Base-by-base conservation (phyloP, 2,329 filamentous ascomycete genomes). In the Bretziella fagacearum region DNA sequence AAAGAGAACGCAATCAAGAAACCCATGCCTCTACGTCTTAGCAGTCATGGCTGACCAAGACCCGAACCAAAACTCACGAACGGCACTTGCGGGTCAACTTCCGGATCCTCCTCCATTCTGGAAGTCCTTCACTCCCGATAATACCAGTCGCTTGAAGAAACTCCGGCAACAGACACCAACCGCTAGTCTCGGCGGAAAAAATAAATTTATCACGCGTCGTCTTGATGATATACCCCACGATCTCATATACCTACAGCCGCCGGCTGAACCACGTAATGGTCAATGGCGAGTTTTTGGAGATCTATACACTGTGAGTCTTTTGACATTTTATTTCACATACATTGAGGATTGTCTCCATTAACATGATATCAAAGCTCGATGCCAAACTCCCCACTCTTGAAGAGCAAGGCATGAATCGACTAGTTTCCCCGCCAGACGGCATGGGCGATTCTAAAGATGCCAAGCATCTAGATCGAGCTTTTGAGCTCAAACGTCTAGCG, bases 21-120 rank as follows among this genome's bases (percentile, higher is more conserved):
- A n/a, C 10, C 11, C 15, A 39, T 8, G 17, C 15, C 8, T 10
- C n/a, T 22, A 39, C 40, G 32, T 3, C 8, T 25, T 4, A 15
- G 17, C 11, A 17, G 22, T 46, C 36, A 84, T 84, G 79, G 75
- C 74, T 49, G 77, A 65, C 45, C 66, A 69, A 50, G 65, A 63
- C 49, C 57, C 63, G 7, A 60, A 62, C 29, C 64, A 65, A 46
- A 63, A 67, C 39, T 61, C 63, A 6, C 56, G 59, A 53, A 55
- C 55, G 35, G 65, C 67, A 40, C 62, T 71, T 55, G 70, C 77
- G 22, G 76, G 81, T 20, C 76, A 79, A 33, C 94, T 86, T 59
- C 89, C 91, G 20, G 76, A 81, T 45, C 91, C 91, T 22, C 91
- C 91, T 22, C 79, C 81, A 1, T 93, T 95, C 65, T 96, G 84